Evolutionary conservation across 805 yeast species (phyloP), one percentile per base, ranked within the genome.

Genomic region (Pichia rugopelliculosa): DNA sequence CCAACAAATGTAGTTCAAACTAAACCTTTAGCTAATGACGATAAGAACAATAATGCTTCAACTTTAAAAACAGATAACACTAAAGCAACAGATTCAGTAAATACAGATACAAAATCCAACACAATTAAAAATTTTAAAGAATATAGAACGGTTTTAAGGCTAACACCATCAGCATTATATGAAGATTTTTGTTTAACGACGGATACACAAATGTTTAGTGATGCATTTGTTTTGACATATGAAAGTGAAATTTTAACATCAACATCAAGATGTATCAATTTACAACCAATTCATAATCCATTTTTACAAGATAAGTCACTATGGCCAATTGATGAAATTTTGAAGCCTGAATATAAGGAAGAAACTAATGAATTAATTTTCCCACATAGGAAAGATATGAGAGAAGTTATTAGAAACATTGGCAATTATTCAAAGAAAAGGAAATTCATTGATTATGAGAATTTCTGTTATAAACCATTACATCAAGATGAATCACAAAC

Each of bases 161-260:
- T 96, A 4, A 85, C 95, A 2, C 89, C 83, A 50, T 62, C 85
- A 36, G 82, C 96, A 0, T 68, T 84, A 42, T 91, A 86, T 70
- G 89, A 87, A 61, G 98, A 91, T 62, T 68, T 93, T 59, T 72
- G 90, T 54, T 80, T 84, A 47, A 88, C 87, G 47, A 85, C 96
- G 0, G 97, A 91, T 64, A 69, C 77, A 2, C 76, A 80, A 51
- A 80, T 88, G 36, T 85, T 88, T 62, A 82, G 87, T 33, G 98
- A 91, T 64, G 74, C 76, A 22, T 72, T 87, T 45, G 84, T 95
- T 3, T 71, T 87, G 25, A 82, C 81, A 46, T 79, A 91, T 77
- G 98, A 93, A 66, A 74, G 91, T n/a, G 96, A 90, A 64, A 79
- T 90, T 23, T 68, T 91, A 44, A 77, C 87, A 0, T 69, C 88